phyloP scores from a whole-genome alignment of 208 protist species.

The Leishmania tropica region DNA sequence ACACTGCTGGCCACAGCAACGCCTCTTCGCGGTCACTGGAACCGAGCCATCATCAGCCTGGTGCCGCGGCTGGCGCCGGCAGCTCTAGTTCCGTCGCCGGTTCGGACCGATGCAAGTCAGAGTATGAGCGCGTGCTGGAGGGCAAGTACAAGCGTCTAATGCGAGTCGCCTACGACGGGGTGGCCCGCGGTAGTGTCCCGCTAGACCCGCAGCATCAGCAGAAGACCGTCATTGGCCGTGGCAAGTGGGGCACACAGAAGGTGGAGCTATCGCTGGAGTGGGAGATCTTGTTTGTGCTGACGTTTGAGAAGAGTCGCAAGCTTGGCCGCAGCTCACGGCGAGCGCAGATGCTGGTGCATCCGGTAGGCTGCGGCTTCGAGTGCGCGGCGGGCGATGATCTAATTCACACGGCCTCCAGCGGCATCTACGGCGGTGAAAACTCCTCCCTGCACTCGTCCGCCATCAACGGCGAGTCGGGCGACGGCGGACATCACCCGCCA shows the following conservation, averaged over 20 bases:
- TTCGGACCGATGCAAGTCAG: slow-evolving; percentile 12
- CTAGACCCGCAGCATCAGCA: slow-evolving; percentile 64
- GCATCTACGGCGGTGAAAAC: slow-evolving; percentile 2
- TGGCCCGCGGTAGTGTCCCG: slow-evolving; percentile 51
- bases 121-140: slow-evolving; percentile 51
- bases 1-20: not conserved
- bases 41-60: not conserved
- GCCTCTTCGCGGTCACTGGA: too few species aligned
- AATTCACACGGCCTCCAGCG: slow-evolving; percentile 1
- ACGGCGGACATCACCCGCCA: slow-evolving; percentile 13
- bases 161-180: slow-evolving; percentile 73
- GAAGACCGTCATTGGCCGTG: slow-evolving; percentile 52
- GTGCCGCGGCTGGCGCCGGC: not conserved
- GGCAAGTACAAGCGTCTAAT: slow-evolving; percentile 65
- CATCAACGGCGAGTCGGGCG: slow-evolving; percentile 24
- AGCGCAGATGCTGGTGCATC: slow-evolving; percentile 79
- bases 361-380: slow-evolving; percentile 61
- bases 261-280: slow-evolving; percentile 83
- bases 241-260: slow-evolving; percentile 66
- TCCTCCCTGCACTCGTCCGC: slow-evolving; percentile 25
- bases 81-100: not conserved
- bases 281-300: slow-evolving; percentile 79
- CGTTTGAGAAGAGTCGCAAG: slow-evolving; percentile 61
- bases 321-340: slow-evolving; percentile 46
- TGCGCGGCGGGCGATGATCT: slow-evolving; percentile 39